Evolutionary conservation across 2,329 filamentous ascomycete species (phyloP), one percentile per base, ranked within the genome.

Genomic region (Chrysoporthe puriensis): DNA sequence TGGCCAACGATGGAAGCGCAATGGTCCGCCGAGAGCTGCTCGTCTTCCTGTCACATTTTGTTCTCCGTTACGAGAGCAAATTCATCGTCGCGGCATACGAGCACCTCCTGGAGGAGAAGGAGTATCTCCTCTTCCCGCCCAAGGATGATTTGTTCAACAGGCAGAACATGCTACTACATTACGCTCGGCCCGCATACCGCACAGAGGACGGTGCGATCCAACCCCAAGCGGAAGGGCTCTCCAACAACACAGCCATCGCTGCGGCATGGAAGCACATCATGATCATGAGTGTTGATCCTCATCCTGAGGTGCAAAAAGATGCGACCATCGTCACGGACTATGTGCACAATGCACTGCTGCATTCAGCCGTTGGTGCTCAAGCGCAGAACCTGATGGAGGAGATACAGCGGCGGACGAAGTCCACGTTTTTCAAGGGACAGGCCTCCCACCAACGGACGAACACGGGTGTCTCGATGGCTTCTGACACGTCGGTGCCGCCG

Each of bases 181-280:
- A 89, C 73, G 83, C 84, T 56, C 81, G 86, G 32, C 82, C 81
- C 2, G 85, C 85, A 46, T 83, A 86, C 70, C 83, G 86, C 64
- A 84, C 87, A 73, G 75, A 79, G 16, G 86, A 90, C 70, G 88
- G 86, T 3, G 84, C 81, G 5, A 86, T 88, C 76, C 87, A 87
- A 74, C 80, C 83, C 36, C 75, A 81, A 2, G 83, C 85, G 2
- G 85, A 88, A 57, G 86, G 88, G 0, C 79, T 92, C 13, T 93
- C 94, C 14, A 90, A 92, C 71, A 96, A 97, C 75, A 97, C 94
- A 0, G 92, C 97, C 21, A 97, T 96, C 77, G 91, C 94, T 42
- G 92, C 94, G 0, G 91, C 96, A 70, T 99, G 96, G 96, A 96
- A 97, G 77, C 92, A 97, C 74, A 85, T 96, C 56, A 83, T 97